phyloP scores from a whole-genome alignment of 2,329 filamentous ascomycete genomes.

The Penicillium polonicum region DNA sequence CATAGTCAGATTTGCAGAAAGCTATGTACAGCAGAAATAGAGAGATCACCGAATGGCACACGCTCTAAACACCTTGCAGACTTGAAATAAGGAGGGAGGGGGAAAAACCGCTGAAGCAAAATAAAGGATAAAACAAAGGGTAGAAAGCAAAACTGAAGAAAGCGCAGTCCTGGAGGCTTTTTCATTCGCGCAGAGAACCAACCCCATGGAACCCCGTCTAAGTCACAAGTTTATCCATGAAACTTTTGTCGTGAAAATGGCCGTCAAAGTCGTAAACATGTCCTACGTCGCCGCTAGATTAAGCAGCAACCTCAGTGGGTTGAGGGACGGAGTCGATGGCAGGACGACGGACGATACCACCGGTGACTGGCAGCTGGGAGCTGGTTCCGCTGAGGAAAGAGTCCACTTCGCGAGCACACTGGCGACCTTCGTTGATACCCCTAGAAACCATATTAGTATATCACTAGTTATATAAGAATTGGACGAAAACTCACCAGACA shows the following conservation, averaged over 20 bases:
- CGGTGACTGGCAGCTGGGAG: conserved; percentile 81
- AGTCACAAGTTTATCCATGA: conserved; percentile 7
- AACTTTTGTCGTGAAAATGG: conserved; percentile 11
- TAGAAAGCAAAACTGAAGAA: conserved; percentile 5
- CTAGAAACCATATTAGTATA: conserved; percentile 40
- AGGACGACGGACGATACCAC: conserved; percentile 84
- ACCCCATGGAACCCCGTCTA: conserved; percentile 4
- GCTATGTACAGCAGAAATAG: conserved; percentile 14
- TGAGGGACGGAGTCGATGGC: conserved; percentile 50
- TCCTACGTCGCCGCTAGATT: conserved; percentile 1
- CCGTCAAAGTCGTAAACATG: conserved; percentile 15
- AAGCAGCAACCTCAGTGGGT: conserved; percentile 32
- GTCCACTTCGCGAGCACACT: conserved; percentile 89
- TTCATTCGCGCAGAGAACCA: not conserved
- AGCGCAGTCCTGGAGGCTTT: not conserved
- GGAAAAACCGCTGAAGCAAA: conserved; percentile 12
- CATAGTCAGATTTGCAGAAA: conserved; percentile 6
- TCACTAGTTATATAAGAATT: not conserved
- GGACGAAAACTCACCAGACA: conserved; percentile 69
- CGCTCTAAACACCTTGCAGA: conserved; percentile 23
- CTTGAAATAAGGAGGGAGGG: not conserved
- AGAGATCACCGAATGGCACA: conserved; percentile 17
- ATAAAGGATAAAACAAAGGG: not conserved
- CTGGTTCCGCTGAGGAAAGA: conserved; percentile 73
- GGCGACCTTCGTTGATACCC: conserved; percentile 96